These are phyloP conservation scores for Aspergillus campestris DNA, from an alignment of 495 filamentous ascomycete species.

Conservation along the genomic window DNA sequence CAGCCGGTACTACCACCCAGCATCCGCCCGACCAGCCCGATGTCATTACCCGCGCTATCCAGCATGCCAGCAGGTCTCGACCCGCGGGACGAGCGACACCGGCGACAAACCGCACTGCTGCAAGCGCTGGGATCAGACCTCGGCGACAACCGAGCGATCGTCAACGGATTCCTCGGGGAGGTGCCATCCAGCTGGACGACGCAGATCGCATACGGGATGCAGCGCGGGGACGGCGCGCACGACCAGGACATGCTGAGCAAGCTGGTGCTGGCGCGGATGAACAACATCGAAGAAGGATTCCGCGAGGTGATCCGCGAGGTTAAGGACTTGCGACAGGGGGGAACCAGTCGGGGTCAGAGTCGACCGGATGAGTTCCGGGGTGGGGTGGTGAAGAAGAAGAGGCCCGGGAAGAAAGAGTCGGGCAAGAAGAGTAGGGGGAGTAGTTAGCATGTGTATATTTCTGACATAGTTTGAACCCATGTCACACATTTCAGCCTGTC, in stretches of 20 bases:
- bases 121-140: conserved; percentile 66
- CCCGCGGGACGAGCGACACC: conserved; percentile 15
- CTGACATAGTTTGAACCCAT: too few relatives aligned
- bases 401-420: conserved; percentile 20
- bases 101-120: conserved; percentile 48
- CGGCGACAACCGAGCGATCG: conserved; percentile 57
- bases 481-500: too few relatives aligned
- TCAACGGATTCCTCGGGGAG: conserved; percentile 41
- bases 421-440: conserved; percentile 13
- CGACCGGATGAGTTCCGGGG: conserved; percentile 17
- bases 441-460: too few relatives aligned
- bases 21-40: too few relatives aligned
- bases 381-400: conserved; percentile 25
- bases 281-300: conserved; percentile 78
- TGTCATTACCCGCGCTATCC: too few relatives aligned
- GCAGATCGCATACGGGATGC: conserved; percentile 56
- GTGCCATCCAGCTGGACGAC: conserved; percentile 71
- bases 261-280: conserved; percentile 86
- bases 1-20: too few relatives aligned
- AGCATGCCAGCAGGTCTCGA: conserved; percentile 15
- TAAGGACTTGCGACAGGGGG: conserved; percentile 44
- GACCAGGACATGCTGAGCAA: conserved; percentile 66
- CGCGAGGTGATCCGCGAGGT: conserved; percentile 79
- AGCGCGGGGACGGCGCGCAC: conserved; percentile 23
- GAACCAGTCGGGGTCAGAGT: conserved; percentile 27